Evolutionary conservation across 805 yeast genomes (phyloP).

Genomic region (Yamadazyma phyllophila): DNA sequence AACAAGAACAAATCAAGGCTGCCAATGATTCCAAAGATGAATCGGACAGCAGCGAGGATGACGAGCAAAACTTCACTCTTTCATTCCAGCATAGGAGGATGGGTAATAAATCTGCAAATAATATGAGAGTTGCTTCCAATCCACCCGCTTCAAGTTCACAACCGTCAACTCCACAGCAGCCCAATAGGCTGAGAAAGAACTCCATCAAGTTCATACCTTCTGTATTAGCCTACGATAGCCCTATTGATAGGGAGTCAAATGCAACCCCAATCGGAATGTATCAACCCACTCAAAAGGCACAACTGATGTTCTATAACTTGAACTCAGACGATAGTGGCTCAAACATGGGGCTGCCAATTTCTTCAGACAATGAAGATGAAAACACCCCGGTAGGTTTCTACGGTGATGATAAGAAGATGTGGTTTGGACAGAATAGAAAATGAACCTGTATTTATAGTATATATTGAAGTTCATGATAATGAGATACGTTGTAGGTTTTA

Average conservation of each 20-base stretch:
- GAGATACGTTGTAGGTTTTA: background rate
- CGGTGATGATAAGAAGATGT: constrained; percentile 21
- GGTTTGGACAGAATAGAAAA: constrained; percentile 38
- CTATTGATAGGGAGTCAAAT: constrained; percentile 15
- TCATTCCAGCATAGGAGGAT: constrained; percentile 9
- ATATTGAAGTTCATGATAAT: too few species aligned
- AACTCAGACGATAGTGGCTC: constrained; percentile 17
- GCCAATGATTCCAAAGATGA: background rate
- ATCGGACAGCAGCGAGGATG: constrained; percentile 8
- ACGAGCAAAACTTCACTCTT: constrained; percentile 15
- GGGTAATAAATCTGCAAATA: background rate
- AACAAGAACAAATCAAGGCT: constrained; percentile 5
- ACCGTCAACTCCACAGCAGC: background rate
- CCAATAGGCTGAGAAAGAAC: constrained; percentile 18
- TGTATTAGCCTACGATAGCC: constrained; percentile 6
- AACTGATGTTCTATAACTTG: constrained; percentile 31
- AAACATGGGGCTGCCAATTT: constrained; percentile 7
- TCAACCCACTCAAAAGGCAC: background rate
- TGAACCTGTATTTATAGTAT: background rate
- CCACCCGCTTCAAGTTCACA: background rate
- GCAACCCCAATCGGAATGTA: constrained; percentile 15
- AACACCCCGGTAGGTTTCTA: constrained; percentile 1
- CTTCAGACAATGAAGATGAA: constrained; percentile 17
- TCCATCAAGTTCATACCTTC: constrained; percentile 31
- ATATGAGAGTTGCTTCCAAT: background rate